These are phyloP conservation scores for Acidomyces sp. DNA, from an alignment of 495 filamentous ascomycete species.

Conservation along the genomic window DNA sequence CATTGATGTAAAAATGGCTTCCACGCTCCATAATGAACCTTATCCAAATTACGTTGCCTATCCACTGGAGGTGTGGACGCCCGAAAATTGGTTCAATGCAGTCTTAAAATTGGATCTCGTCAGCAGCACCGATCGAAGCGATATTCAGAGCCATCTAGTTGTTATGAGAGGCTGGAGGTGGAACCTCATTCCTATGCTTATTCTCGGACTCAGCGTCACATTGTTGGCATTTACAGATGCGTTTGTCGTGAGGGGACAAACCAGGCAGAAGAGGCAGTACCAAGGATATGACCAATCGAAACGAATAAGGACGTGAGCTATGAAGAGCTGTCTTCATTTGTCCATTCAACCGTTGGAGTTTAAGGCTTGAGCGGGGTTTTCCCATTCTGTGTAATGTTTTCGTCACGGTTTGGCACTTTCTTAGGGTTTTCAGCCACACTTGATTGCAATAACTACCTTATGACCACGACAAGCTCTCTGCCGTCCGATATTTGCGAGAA, in stretches of 20 bases:
- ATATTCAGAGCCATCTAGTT: slow-evolving; percentile 31
- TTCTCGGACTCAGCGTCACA: slow-evolving; percentile 1
- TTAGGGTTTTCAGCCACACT: too few relatives aligned
- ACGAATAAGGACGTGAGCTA: too few relatives aligned
- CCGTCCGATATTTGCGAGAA: too few relatives aligned
- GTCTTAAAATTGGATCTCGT: slow-evolving; percentile 36
- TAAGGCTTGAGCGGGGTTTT: too few relatives aligned
- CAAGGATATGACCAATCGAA: neutral
- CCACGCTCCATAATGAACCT: slow-evolving; percentile 7
- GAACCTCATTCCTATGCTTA: slow-evolving; percentile 42
- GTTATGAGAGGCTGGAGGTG: slow-evolving; percentile 41
- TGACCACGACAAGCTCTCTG: too few relatives aligned
- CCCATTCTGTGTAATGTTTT: too few relatives aligned
- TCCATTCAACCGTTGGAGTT: too few relatives aligned
- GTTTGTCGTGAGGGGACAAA: neutral
- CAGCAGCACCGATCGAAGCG: slow-evolving; percentile 19
- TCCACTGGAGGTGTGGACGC: slow-evolving; percentile 37
- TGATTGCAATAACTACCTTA: too few relatives aligned
- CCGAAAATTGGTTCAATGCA: slow-evolving; percentile 42
- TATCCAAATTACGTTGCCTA: slow-evolving; percentile 28
- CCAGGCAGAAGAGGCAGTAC: neutral
- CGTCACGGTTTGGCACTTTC: too few relatives aligned
- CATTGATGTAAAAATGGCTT: slow-evolving; percentile 9
- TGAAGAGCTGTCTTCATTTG: too few relatives aligned
- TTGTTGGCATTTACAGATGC: slow-evolving; percentile 2